Conservation (phyloP, 2,329 filamentous ascomycete genomes). For the Peltaster fructicola region DNA sequence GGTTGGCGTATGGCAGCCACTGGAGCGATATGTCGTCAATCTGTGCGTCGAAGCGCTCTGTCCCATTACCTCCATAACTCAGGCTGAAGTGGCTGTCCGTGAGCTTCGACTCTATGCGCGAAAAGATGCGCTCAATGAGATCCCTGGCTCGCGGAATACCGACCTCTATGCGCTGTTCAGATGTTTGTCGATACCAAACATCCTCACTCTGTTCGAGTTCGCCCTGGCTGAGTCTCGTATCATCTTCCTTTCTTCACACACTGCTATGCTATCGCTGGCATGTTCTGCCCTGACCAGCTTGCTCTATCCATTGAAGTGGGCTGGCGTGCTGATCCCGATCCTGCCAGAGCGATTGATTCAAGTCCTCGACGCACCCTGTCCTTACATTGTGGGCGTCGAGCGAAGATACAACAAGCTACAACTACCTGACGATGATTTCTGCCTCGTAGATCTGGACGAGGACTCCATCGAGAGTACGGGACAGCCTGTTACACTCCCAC, state of each 20-base stretch:
- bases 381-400: conserved; percentile 93
- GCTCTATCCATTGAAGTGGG: conserved; percentile 82
- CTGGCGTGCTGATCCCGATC: conserved; percentile 84
- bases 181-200: conserved; percentile 75
- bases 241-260: conserved; percentile 88
- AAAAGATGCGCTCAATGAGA: conserved; percentile 81
- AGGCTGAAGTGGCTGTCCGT: conserved; percentile 78
- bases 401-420: conserved; percentile 72
- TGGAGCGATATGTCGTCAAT: conserved; percentile 94
- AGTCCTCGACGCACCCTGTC: conserved; percentile 83
- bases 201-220: conserved; percentile 84
- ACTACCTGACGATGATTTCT: conserved; percentile 87
- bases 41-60: conserved; percentile 88
- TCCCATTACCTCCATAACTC: conserved; percentile 82
- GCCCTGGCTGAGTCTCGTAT: conserved; percentile 85
- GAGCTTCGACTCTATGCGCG: conserved; percentile 84
- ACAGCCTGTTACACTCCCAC: conserved; percentile 60
- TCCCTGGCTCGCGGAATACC: conserved; percentile 77
- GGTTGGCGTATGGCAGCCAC: conserved; percentile 84
- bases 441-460: conserved; percentile 82
- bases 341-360: conserved; percentile 76
- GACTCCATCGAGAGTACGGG: conserved; percentile 76
- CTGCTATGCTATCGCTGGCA: conserved; percentile 86
- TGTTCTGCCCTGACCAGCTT: conserved; percentile 73
- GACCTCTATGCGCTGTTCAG: conserved; percentile 90